Base-by-base conservation (phyloP, 2,329 filamentous ascomycete genomes). In the Aspergillus sp. region DNA sequence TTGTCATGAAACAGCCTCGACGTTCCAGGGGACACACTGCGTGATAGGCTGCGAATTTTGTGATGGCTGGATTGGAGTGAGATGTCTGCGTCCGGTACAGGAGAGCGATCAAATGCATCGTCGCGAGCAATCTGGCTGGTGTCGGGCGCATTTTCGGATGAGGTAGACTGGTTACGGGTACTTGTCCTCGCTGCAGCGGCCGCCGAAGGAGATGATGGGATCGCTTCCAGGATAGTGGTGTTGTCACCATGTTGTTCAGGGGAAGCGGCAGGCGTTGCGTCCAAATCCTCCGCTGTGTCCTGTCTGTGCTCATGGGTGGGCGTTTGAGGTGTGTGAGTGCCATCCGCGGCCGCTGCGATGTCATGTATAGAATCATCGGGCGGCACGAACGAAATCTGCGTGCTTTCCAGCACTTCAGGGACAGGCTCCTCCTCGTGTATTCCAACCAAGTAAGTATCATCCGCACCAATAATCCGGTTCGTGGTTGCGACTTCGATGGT, bases 401-500 rank as follows among this genome's bases (percentile, higher is more conserved):
- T 67, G 5, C 64, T 64, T 19, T 69, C 69, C 7, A 66, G 62
- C 39, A 65, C 58, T 17, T 60, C 61, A 28, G 51, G 50, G 38
- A 63, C 60, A 5, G 63, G 59, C 52, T 60, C 63, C 32, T 70
- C 69, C 50, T 67, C 69, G 8, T 72, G 58, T 17, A 78, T 68
- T 7, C 78, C 78, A 58, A 80, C 76, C 52, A 79, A 60, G 59
- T 77, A 79, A 5, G 79, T 81, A 69, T 82, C 79, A 60, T 80
- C 79, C 10, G 68, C 70, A 45, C 77, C 76, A 15, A 65, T 58
- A 19, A 63, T 65, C 12, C 66, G 64, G 17, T 72, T 66, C 38
- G 61, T 60, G 58, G 68, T 59, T 43, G 70, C 69, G 36, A 78
- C 69, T 17, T 76, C 75, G 21, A 81, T 72, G 2, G 77, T 75